These are phyloP conservation scores for Petrea volubilis DNA, from an alignment of 257 asterid species.

Conservation along the genomic window DNA sequence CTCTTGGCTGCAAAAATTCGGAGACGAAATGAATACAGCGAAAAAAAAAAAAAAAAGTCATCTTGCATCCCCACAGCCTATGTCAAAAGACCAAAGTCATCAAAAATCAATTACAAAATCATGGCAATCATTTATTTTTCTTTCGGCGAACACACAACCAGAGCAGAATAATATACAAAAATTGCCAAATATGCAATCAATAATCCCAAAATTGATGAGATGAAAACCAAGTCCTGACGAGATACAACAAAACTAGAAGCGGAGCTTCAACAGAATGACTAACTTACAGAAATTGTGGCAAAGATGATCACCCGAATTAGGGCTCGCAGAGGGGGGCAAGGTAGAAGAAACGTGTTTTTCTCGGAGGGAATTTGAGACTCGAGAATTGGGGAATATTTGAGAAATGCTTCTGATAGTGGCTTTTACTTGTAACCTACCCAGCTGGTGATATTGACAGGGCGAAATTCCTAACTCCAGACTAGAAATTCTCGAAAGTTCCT, in stretches of 20 bases:
- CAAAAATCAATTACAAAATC: neutral
- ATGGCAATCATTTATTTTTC: neutral
- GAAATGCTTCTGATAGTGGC: neutral
- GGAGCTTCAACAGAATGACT: neutral
- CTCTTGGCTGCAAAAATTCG: neutral
- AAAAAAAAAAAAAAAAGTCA: neutral
- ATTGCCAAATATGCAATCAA: neutral
- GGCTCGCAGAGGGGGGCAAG: neutral
- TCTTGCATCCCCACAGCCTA: neutral
- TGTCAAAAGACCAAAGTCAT: neutral
- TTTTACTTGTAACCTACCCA: neutral
- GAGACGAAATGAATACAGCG: neutral
- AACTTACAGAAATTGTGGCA: neutral
- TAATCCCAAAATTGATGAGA: neutral
- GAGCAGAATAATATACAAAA: neutral
- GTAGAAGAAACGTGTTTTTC: neutral
- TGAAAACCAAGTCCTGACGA: neutral
- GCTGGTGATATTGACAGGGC: neutral
- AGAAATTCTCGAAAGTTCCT: conserved; percentile 4
- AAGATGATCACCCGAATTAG: neutral
- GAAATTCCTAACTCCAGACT: neutral
- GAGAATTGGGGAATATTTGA: neutral
- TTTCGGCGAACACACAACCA: neutral
- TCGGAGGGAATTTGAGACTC: neutral
- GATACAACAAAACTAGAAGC: neutral